Evolutionary conservation across 2,329 filamentous ascomycete species (phyloP).

Genomic region (Phoma sp.): DNA sequence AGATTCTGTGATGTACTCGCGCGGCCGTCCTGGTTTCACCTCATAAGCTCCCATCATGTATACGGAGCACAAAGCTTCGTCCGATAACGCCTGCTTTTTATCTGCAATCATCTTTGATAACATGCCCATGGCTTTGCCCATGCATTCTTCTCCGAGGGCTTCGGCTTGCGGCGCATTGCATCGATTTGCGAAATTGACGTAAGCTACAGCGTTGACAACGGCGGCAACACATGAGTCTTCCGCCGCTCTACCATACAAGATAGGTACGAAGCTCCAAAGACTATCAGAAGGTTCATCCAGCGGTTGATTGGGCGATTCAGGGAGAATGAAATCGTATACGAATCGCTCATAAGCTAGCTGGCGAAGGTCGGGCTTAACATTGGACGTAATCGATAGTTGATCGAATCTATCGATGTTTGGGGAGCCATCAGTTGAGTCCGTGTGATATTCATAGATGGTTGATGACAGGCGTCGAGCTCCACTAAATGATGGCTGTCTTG

Average conservation of each 20-base stretch:
- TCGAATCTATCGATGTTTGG: conserved; percentile 10
- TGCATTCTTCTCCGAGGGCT: conserved; percentile 28
- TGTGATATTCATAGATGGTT: neutral
- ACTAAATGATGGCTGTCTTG: conserved; percentile 13
- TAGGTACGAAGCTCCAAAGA: conserved; percentile 36
- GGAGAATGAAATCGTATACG: conserved; percentile 39
- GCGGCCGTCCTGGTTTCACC: conserved; percentile 12
- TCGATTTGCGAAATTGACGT: conserved; percentile 37
- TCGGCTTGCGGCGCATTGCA: conserved; percentile 32
- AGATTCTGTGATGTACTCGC: neutral
- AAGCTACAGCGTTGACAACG: conserved; percentile 34
- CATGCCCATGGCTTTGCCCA: conserved; percentile 29
- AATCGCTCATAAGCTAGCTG: conserved; percentile 40
- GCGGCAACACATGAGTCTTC: conserved; percentile 32
- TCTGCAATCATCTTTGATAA: conserved; percentile 34
- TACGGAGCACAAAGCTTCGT: conserved; percentile 34
- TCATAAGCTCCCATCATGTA: conserved; percentile 41
- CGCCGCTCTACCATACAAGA: conserved; percentile 27
- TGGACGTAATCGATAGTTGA: conserved; percentile 20
- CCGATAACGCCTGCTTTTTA: conserved; percentile 24
- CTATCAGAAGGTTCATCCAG: conserved; percentile 29
- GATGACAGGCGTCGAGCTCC: neutral
- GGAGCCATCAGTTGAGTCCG: neutral
- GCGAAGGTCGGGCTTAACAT: conserved; percentile 26
- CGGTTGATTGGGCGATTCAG: conserved; percentile 23